A percentile compares a stretch with the other conserved stretches of the same genome.
Evolutionary conservation across 2,329 filamentous ascomycete species (phyloP).

Genomic region (Ceratocystis diversiconidia): DNA sequence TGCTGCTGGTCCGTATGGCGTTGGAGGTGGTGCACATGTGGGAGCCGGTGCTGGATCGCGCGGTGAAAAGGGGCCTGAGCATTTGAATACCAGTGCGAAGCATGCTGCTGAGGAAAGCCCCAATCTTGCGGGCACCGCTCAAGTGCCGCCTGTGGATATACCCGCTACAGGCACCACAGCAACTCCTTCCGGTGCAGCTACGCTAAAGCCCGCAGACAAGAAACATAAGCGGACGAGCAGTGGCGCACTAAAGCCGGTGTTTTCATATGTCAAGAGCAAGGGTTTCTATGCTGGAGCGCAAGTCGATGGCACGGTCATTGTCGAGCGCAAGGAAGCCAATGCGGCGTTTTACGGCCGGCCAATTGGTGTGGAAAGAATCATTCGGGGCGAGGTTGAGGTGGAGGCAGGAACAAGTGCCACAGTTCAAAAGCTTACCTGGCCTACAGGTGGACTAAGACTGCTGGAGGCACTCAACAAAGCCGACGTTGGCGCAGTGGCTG

Average conservation of each 20-base stretch:
- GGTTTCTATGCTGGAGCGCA: conserved; percentile 80
- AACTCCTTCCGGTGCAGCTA: conserved; percentile 30
- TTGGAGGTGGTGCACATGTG: conserved; percentile 59
- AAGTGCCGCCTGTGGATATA: neutral
- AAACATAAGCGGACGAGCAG: conserved; percentile 18
- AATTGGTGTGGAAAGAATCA: conserved; percentile 33
- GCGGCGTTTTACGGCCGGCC: conserved; percentile 66
- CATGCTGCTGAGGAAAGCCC: neutral
- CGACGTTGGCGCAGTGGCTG: neutral
- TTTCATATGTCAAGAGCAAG: conserved; percentile 69
- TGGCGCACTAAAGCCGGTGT: conserved; percentile 30
- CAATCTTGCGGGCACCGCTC: neutral
- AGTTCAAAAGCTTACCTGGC: conserved; percentile 10
- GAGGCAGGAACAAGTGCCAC: neutral
- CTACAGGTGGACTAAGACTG: conserved; percentile 5
- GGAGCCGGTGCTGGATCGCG: conserved; percentile 20
- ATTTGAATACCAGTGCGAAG: conserved; percentile 7
- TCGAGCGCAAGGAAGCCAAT: conserved; percentile 79
- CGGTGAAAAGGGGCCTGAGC: conserved; percentile 6
- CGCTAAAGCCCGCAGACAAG: conserved; percentile 30
- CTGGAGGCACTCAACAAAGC: conserved; percentile 8
- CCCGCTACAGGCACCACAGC: neutral
- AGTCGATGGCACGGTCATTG: conserved; percentile 73
- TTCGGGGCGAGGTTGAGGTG: conserved; percentile 28
- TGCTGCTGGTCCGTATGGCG: conserved; percentile 52